These are phyloP conservation scores for Primulina huaijiensis DNA, from an alignment of 257 asterid species.

Conservation along the genomic window DNA sequence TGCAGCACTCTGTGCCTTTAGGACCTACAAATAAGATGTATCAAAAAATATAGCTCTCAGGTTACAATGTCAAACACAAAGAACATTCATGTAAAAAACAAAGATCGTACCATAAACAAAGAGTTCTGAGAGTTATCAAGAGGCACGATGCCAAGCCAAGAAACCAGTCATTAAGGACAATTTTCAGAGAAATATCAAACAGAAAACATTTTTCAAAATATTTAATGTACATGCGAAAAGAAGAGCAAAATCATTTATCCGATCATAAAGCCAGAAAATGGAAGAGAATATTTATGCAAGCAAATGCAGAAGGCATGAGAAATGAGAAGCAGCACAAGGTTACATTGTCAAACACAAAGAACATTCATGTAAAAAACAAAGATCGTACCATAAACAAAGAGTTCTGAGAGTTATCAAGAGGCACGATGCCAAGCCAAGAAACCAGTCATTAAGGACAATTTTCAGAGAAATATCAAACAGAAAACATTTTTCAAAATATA, in stretches of 20 bases:
- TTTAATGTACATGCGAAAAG: background rate
- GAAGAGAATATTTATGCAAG: too few species aligned
- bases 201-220: background rate
- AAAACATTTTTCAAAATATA: background rate
- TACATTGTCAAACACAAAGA: background rate
- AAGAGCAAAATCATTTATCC: background rate
- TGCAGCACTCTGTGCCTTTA: conserved; percentile 90
- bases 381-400: background rate
- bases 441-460: conserved; percentile 5
- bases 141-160: conserved; percentile 2
- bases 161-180: conserved; percentile 7
- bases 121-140: conserved; percentile 6
- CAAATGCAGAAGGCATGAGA: too few species aligned
- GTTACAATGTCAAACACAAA: background rate
- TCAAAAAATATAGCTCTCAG: conserved; percentile 7
- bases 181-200: conserved; percentile 8
- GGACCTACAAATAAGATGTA: conserved; percentile 11
- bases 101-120: background rate
- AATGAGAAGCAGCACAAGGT: too few species aligned
- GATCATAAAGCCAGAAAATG: background rate
- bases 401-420: conserved; percentile 4
- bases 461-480: conserved; percentile 6
- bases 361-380: conserved; percentile 3
- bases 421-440: conserved; percentile 2
- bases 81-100: conserved; percentile 3